Conservation (phyloP, 345 rosid species). For the Eucalyptus coolabah region DNA sequence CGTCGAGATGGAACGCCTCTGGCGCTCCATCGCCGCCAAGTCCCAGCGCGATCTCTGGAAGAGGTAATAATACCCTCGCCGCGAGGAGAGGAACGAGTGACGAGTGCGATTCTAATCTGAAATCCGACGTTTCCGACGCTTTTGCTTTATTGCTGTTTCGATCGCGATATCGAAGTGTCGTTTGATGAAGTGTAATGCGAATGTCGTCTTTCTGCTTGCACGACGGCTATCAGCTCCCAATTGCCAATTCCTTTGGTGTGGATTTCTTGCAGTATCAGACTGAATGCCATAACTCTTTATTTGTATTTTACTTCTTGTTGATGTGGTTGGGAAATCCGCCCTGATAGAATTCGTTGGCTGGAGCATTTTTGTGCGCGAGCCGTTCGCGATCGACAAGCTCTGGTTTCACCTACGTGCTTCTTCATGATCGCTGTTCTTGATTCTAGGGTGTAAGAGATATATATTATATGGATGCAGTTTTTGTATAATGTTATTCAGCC, state of each 20-base stretch:
- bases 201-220: background rate
- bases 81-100: background rate
- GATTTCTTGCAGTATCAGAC: background rate
- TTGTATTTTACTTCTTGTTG: background rate
- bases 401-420: background rate
- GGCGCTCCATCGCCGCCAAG: constrained; percentile 68
- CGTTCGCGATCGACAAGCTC: background rate
- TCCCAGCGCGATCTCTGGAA: constrained; percentile 97
- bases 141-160: background rate
- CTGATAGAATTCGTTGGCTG: background rate
- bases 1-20: constrained; percentile 68
- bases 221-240: background rate
- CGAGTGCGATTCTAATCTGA: background rate
- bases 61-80: constrained; percentile 14
- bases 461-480: background rate
- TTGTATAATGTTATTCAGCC: background rate
- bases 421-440: background rate
- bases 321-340: background rate
- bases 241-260: background rate
- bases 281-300: background rate
- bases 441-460: background rate
- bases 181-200: background rate
- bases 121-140: background rate
- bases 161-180: background rate
- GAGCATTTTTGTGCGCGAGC: background rate